These are phyloP conservation scores for Trypanosoma avium DNA, from an alignment of 208 protist species.

Conservation along the genomic window DNA sequence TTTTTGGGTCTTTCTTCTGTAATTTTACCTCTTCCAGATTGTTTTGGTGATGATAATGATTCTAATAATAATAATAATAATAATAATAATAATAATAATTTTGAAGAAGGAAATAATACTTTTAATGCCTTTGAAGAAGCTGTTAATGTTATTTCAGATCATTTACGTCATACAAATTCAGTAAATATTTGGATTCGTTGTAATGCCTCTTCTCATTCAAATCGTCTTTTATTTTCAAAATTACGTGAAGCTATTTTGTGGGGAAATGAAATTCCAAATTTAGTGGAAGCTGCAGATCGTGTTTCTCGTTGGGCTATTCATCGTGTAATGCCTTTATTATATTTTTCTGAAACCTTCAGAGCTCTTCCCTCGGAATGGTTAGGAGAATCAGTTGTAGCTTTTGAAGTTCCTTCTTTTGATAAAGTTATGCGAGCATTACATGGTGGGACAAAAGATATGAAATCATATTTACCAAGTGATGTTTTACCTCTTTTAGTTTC, in stretches of 20 bases:
- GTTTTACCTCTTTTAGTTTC: conserved; percentile 33
- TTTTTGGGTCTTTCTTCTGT: conserved; percentile 74
- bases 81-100: not conserved
- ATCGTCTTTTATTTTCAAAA: conserved; percentile 54
- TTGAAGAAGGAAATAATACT: not conserved
- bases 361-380: conserved; percentile 70
- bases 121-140: conserved; percentile 5
- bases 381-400: conserved; percentile 74
- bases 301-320: conserved; percentile 31
- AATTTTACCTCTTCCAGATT: conserved; percentile 61
- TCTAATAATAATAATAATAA: not conserved
- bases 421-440: conserved; percentile 29
- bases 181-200: conserved; percentile 78
- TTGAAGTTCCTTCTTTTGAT: conserved; percentile 50
- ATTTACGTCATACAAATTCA: conserved; percentile 5
- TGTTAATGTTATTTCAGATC: conserved; percentile 11
- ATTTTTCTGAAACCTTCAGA: conserved; percentile 43
- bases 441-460: not conserved
- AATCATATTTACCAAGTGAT: conserved; percentile 37
- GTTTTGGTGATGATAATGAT: conserved; percentile 11
- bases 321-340: conserved; percentile 45
- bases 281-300: not conserved
- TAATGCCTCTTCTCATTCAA: conserved; percentile 41
- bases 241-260: conserved; percentile 56
- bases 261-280: conserved; percentile 30